These are phyloP conservation scores for Leccinum arenicola DNA, from an alignment of 768 basidiomycete species.

Conservation along the genomic window DNA sequence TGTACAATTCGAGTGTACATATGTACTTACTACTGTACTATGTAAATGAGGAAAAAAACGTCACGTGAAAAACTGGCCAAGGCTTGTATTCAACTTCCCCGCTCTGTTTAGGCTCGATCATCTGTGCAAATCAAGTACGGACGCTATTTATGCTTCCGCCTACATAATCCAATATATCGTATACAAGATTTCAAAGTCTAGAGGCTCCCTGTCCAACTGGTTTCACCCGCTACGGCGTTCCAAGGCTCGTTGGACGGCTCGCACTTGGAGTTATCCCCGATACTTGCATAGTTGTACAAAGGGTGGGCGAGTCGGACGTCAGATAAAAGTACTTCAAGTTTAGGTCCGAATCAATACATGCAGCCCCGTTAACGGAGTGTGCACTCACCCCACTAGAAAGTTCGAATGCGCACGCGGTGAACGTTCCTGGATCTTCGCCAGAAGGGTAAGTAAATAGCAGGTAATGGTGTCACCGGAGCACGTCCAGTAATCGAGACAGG, in stretches of 20 bases:
- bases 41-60: too few relatives aligned
- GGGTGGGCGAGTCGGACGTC: conserved; percentile 1
- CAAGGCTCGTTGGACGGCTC: conserved; percentile 10
- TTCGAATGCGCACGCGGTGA: neutral
- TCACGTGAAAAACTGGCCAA: too few relatives aligned
- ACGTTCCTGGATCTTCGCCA: neutral
- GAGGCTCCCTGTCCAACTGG: neutral
- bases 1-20: too few relatives aligned
- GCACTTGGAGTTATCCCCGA: conserved; percentile 5
- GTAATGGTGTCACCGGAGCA: neutral
- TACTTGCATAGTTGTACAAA: neutral
- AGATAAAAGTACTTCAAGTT: neutral
- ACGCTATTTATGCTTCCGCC: too few relatives aligned
- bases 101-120: too few relatives aligned
- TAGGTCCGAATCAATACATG: neutral
- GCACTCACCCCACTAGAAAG: neutral
- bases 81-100: too few relatives aligned
- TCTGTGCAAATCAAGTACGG: too few relatives aligned
- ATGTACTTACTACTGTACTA: too few relatives aligned
- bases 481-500: neutral
- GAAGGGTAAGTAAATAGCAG: neutral
- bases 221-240: neutral
- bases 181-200: neutral
- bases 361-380: neutral
- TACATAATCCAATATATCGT: too few relatives aligned